Percentiles rank a stretch among this genome's conserved stretches.
Conservation (phyloP, 306 rosid species). For the Macrotyloma uniflorum region DNA sequence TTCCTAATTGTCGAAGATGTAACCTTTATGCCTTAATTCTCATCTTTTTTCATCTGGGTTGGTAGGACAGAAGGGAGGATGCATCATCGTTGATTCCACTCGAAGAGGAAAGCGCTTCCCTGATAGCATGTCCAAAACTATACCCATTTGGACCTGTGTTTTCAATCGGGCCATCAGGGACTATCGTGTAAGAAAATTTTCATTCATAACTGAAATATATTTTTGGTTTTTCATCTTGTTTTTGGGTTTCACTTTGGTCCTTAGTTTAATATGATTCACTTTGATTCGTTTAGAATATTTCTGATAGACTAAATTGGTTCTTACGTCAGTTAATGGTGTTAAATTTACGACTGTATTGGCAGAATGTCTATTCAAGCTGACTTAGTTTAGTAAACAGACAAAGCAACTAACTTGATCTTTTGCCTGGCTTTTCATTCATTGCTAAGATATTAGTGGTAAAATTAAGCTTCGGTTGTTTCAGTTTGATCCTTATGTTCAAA, state of each 20-base stretch:
- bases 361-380: no score
- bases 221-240: background rate
- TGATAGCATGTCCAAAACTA: slow-evolving; percentile 95
- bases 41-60: slow-evolving; percentile 29
- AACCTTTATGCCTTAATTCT: background rate
- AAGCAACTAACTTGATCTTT: no score
- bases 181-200: slow-evolving; percentile 4
- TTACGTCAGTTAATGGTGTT: no score
- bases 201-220: background rate
- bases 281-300: no score
- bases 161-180: slow-evolving; percentile 72
- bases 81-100: slow-evolving; percentile 88
- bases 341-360: no score
- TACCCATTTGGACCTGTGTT: slow-evolving; percentile 93
- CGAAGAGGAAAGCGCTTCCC: slow-evolving; percentile 91
- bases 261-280: background rate
- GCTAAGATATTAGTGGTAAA: no score
- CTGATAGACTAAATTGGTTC: no score
- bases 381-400: no score
- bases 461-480: no score
- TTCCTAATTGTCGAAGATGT: background rate
- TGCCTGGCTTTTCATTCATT: no score
- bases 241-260: background rate
- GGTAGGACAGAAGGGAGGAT: slow-evolving; percentile 89
- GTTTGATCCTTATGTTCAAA: no score